A percentile compares a stretch with the other conserved stretches of the same genome.
These are phyloP conservation scores for Gentiana dahurica DNA, from an alignment of 257 asterid genomes.

Conservation along the genomic window DNA sequence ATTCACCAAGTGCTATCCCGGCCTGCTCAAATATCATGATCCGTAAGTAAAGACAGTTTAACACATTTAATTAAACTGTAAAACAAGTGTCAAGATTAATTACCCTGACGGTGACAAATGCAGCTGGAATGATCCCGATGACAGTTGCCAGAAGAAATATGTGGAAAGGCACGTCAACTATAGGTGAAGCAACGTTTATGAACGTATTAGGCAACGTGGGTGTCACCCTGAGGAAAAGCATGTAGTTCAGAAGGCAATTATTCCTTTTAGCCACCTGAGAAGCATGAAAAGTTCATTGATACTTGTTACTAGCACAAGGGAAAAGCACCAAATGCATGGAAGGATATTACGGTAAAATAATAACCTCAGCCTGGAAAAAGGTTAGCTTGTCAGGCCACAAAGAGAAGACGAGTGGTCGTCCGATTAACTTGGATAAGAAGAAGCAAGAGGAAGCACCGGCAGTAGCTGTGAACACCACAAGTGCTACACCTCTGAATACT, in stretches of 20 bases:
- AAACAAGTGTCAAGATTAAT: conserved; percentile 9
- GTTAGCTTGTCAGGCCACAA: conserved; percentile 92
- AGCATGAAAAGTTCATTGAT: background rate
- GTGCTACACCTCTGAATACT: conserved; percentile 76
- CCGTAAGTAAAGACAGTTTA: too few relatives aligned
- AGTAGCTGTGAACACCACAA: conserved; percentile 84
- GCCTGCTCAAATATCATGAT: conserved; percentile 34
- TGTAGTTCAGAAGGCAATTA: conserved; percentile 69
- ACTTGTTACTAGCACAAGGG: background rate
- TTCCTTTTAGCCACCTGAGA: conserved; percentile 74
- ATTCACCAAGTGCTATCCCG: conserved; percentile 83
- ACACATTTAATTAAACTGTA: too few relatives aligned
- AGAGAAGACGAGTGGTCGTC: conserved; percentile 85
- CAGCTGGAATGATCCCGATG: conserved; percentile 89
- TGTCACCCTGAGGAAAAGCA: conserved; percentile 90
- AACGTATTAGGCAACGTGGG: conserved; percentile 93
- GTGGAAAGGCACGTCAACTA: conserved; percentile 86
- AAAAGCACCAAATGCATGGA: conserved; percentile 5
- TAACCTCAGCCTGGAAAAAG: conserved; percentile 83
- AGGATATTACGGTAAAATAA: conserved; percentile 6
- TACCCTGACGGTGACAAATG: conserved; percentile 93
- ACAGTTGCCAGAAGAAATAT: conserved; percentile 76
- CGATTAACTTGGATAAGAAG: conserved; percentile 73
- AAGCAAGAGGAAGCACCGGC: conserved; percentile 96
- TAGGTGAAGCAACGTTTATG: conserved; percentile 93